Conservation (phyloP, 306 rosid genomes). For the Arachis hypogaea region DNA sequence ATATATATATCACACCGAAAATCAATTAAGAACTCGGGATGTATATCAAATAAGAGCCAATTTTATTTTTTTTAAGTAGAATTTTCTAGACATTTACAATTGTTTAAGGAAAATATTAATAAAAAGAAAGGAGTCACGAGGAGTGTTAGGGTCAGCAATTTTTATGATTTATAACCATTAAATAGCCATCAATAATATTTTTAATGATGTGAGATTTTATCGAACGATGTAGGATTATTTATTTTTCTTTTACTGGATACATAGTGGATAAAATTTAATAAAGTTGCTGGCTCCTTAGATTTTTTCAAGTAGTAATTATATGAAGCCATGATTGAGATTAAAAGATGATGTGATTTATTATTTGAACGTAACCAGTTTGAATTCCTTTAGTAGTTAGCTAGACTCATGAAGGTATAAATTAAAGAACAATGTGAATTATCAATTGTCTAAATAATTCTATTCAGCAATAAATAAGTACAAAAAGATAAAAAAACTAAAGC, state of each 20-base stretch:
- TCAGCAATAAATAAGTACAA: neutral
- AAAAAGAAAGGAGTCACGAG: neutral
- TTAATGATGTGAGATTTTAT: no score
- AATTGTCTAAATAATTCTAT: constrained; percentile 3
- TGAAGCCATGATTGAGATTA: constrained; percentile 17
- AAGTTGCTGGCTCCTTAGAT: no score
- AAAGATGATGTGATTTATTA: constrained; percentile 9
- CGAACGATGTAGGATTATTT: no score
- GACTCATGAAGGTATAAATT: no score
- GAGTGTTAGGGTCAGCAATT: no score
- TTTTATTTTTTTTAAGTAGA: neutral
- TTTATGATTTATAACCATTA: no score
- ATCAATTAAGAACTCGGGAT: no score
- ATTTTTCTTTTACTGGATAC: no score
- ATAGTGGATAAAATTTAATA: no score
- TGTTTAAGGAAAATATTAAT: neutral
- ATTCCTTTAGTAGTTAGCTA: neutral
- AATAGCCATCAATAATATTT: no score
- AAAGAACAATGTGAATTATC: constrained; percentile 1
- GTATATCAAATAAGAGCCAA: neutral
- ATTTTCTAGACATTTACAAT: no score
- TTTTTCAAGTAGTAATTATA: neutral
- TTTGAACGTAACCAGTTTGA: neutral
- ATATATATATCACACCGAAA: no score
- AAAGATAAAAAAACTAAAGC: neutral